Evolutionary conservation across 2,329 filamentous ascomycete species (phyloP).

Genomic region (Aureobasidium lini): DNA sequence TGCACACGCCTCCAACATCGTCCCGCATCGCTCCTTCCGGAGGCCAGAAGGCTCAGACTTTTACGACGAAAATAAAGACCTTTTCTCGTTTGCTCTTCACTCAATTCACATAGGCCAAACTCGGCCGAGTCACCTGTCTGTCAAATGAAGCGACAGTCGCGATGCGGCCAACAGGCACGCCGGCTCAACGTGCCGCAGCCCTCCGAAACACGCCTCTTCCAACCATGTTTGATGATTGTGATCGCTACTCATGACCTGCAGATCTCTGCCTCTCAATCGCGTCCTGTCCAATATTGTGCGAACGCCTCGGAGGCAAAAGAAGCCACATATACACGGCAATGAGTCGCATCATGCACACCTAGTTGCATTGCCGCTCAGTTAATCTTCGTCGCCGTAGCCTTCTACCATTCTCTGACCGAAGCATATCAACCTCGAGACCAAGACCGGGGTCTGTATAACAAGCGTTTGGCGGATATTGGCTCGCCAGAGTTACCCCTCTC

Average conservation of each 20-base stretch:
- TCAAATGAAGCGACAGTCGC: background rate
- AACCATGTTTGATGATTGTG: conserved; percentile 5
- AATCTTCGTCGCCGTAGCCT: background rate
- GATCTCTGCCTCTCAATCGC: background rate
- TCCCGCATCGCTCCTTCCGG: background rate
- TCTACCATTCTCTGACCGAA: too few relatives aligned
- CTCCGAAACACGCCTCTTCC: conserved; percentile 4
- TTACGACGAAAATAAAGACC: background rate
- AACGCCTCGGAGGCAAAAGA: background rate
- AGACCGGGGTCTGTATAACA: background rate
- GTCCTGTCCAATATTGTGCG: background rate
- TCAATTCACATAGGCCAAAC: too few relatives aligned
- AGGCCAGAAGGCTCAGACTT: background rate
- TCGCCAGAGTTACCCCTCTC: background rate
- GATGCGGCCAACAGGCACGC: background rate
- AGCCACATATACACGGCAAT: background rate
- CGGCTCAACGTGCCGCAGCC: background rate
- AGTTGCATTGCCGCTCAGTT: background rate
- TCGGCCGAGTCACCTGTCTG: background rate
- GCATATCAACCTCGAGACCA: background rate
- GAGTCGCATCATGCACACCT: background rate
- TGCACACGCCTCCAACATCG: background rate
- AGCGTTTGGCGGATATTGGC: background rate
- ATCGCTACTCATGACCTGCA: conserved; percentile 2
- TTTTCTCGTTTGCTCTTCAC: background rate